A percentile compares a stretch with the other conserved stretches of the same genome.
Conservation (phyloP, 2,329 filamentous ascomycete genomes). For the Trichoderma koningiopsis region DNA sequence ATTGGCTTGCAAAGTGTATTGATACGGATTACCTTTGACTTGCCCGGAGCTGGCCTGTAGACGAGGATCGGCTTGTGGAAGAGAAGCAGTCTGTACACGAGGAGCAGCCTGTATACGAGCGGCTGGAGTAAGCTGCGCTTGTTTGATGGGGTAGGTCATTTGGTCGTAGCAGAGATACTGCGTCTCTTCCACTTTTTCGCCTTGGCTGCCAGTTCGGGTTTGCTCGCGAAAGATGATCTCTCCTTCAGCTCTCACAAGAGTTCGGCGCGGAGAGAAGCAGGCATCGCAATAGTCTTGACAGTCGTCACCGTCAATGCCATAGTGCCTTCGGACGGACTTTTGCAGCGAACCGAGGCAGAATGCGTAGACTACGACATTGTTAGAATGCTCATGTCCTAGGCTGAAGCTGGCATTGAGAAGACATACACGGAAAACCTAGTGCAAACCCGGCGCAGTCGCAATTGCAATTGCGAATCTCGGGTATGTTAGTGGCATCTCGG, state of each 20-base stretch:
- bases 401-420: background rate
- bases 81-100: too few relatives aligned
- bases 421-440: conserved; percentile 35
- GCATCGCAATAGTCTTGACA: conserved; percentile 32
- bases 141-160: background rate
- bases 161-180: background rate
- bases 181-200: background rate
- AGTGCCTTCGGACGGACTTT: conserved; percentile 37
- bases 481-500: conserved; percentile 29
- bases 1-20: background rate
- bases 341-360: conserved; percentile 37
- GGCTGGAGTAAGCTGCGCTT: background rate
- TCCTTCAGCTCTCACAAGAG: conserved; percentile 37
- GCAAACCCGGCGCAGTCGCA: conserved; percentile 33
- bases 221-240: conserved; percentile 39
- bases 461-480: conserved; percentile 29
- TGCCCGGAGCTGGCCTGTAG: background rate
- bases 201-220: conserved; percentile 12
- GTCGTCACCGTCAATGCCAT: conserved; percentile 36
- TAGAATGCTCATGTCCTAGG: background rate
- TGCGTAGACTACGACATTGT: conserved; percentile 37
- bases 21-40: background rate
- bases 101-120: background rate
- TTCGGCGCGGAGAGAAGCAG: conserved; percentile 36
- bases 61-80: too few relatives aligned